phyloP scores from a whole-genome alignment of 2,329 filamentous ascomycete species.

The Aspergillus brunneoviolaceus region DNA sequence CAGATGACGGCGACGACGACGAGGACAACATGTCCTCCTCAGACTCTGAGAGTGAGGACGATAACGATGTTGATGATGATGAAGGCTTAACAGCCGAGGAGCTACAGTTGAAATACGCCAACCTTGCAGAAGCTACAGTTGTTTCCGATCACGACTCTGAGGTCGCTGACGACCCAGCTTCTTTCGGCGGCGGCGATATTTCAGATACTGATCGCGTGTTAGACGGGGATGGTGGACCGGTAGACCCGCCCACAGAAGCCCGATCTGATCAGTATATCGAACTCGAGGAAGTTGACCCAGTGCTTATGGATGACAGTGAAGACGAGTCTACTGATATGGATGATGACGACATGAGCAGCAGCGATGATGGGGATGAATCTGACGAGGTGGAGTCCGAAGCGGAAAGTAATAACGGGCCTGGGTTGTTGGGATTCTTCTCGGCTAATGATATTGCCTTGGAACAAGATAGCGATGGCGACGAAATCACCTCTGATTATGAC shows the following conservation, averaged over 20 bases:
- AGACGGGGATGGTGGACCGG: conserved; percentile 22
- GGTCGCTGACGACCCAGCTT: conserved; percentile 21
- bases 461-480: conserved; percentile 42
- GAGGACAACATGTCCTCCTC: conserved; percentile 53
- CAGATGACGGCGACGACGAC: conserved; percentile 57
- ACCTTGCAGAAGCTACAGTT: conserved; percentile 32
- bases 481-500: conserved; percentile 27
- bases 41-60: conserved; percentile 44
- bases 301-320: conserved; percentile 48
- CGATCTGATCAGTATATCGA: conserved; percentile 19
- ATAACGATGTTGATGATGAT: conserved; percentile 42
- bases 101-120: conserved; percentile 49
- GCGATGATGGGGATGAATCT: conserved; percentile 49
- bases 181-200: conserved; percentile 20
- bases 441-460: conserved; percentile 36
- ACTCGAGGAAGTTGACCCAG: conserved; percentile 46
- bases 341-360: conserved; percentile 50
- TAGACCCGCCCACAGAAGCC: conserved; percentile 28
- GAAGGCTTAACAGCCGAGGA: conserved; percentile 48
- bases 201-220: conserved; percentile 21
- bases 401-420: conserved; percentile 42
- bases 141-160: conserved; percentile 26
- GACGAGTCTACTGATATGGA: conserved; percentile 50
- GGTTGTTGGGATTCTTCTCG: conserved; percentile 50
- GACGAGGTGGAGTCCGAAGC: conserved; percentile 50